A percentile compares a stretch with the other conserved stretches of the same genome.
Evolutionary conservation across 2,329 filamentous ascomycete genomes (phyloP).

Genomic region (Pleoardoris graminearum): DNA sequence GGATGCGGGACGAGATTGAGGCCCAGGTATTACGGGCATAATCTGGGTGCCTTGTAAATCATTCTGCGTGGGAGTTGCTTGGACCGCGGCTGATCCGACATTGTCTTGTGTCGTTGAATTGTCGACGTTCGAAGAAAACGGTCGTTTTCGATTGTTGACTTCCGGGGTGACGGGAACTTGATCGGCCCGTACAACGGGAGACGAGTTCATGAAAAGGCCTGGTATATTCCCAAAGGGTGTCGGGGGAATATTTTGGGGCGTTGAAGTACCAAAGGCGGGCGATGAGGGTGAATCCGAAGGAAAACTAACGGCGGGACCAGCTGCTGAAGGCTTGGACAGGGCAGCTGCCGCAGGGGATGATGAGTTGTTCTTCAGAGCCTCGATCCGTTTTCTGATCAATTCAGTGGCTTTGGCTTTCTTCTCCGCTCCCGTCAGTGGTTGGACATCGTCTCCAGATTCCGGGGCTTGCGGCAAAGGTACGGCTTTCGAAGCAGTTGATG

Average conservation of each 20-base stretch:
- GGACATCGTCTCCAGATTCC: constrained; percentile 16
- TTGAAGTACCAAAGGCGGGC: constrained; percentile 8
- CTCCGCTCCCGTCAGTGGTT: constrained; percentile 40
- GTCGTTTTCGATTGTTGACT: constrained; percentile 56
- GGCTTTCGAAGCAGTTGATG: constrained; percentile 14
- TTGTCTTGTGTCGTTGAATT: constrained; percentile 62
- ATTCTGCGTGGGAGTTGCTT: neutral
- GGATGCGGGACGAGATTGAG: constrained; percentile 32
- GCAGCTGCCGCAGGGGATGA: constrained; percentile 12
- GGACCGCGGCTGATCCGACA: constrained; percentile 10
- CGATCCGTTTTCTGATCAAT: constrained; percentile 75
- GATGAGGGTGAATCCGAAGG: neutral
- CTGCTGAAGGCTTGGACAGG: neutral
- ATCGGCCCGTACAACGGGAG: constrained; percentile 8
- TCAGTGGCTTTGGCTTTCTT: constrained; percentile 70
- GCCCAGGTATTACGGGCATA: constrained; percentile 23
- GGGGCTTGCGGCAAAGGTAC: constrained; percentile 18
- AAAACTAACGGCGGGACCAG: neutral
- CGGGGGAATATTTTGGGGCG: constrained; percentile 8
- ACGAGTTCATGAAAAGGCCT: constrained; percentile 56
- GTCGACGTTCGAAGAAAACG: constrained; percentile 65
- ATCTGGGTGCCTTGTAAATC: constrained; percentile 11
- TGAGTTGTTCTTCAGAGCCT: constrained; percentile 53
- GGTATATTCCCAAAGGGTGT: constrained; percentile 50
- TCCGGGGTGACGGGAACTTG: constrained; percentile 10